Evolutionary conservation across 495 filamentous ascomycete genomes (phyloP).

Genomic region (Lentithecium fluviatile): DNA sequence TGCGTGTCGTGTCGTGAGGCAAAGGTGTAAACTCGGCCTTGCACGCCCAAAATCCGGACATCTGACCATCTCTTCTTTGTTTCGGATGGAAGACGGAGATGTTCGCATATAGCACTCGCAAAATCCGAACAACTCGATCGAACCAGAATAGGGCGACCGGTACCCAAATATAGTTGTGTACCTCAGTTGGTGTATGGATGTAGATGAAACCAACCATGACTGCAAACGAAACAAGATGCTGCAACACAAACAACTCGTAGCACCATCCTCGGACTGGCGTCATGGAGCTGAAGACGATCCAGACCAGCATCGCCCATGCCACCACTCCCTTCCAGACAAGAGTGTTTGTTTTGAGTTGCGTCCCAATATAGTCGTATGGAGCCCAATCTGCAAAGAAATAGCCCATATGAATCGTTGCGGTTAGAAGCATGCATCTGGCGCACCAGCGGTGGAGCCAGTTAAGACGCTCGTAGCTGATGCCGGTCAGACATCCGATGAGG

Average conservation of each 20-base stretch:
- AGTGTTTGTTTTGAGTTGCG: slow-evolving; percentile 61
- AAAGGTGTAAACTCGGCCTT: slow-evolving; percentile 64
- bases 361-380: slow-evolving; percentile 59
- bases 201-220: slow-evolving; percentile 68
- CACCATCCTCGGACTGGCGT: slow-evolving; percentile 64
- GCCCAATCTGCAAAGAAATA: slow-evolving; percentile 71
- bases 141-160: slow-evolving; percentile 68
- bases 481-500: slow-evolving; percentile 65
- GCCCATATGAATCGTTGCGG: slow-evolving; percentile 69
- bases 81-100: slow-evolving; percentile 57
- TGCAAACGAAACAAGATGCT: slow-evolving; percentile 68
- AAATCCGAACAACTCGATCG: slow-evolving; percentile 61
- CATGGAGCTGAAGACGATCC: slow-evolving; percentile 66
- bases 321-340: slow-evolving; percentile 68
- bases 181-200: slow-evolving; percentile 59
- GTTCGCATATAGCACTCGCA: slow-evolving; percentile 61
- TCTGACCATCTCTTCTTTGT: slow-evolving; percentile 29
- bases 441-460: slow-evolving; percentile 88
- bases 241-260: slow-evolving; percentile 81
- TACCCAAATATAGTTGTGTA: slow-evolving; percentile 65
- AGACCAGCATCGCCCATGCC: slow-evolving; percentile 71
- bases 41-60: slow-evolving; percentile 44
- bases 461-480: slow-evolving; percentile 69
- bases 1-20: slow-evolving; percentile 60
- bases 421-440: slow-evolving; percentile 70